phyloP scores from a whole-genome alignment of 2,329 filamentous ascomycete species.

The Fusarium torulosum region DNA sequence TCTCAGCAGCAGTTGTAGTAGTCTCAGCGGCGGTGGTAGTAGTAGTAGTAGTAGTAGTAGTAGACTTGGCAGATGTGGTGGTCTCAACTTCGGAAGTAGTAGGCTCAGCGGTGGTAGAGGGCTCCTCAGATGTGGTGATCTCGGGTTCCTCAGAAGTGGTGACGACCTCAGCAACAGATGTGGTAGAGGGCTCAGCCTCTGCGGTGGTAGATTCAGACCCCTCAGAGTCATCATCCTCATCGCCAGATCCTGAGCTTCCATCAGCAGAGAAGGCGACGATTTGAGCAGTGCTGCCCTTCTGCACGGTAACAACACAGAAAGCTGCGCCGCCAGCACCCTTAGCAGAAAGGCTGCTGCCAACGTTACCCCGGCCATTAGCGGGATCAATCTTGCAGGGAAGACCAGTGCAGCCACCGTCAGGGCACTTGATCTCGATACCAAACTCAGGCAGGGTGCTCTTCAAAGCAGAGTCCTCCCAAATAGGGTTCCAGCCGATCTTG shows the following conservation, averaged over 20 bases:
- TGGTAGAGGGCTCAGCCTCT: constrained; percentile 43
- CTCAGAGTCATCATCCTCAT: constrained; percentile 34
- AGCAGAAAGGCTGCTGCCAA: constrained; percentile 66
- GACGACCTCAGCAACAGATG: constrained; percentile 23
- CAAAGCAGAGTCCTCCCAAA: constrained; percentile 71
- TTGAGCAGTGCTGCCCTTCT: constrained; percentile 73
- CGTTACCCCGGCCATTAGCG: constrained; percentile 66
- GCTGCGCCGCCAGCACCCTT: constrained; percentile 74
- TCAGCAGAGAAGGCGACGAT: constrained; percentile 71
- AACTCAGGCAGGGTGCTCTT: constrained; percentile 71
- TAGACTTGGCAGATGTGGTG: constrained; percentile 15
- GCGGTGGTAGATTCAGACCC: constrained; percentile 28
- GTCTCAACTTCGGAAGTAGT: constrained; percentile 38
- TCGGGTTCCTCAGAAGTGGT: constrained; percentile 33
- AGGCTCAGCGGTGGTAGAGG: constrained; percentile 30
- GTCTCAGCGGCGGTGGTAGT: constrained; percentile 30
- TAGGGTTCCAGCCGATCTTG: constrained; percentile 83
- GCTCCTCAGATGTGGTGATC: constrained; percentile 41
- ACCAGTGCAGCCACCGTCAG: constrained; percentile 74
- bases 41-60: constrained; percentile 33
- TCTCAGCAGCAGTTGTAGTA: constrained; percentile 31
- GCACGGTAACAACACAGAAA: constrained; percentile 83
- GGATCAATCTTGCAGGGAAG: constrained; percentile 81
- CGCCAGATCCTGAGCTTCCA: constrained; percentile 48
- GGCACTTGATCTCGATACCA: constrained; percentile 78